Conservation (phyloP, 1,139 yeast species). For the Geotrichum carabidarum region DNA sequence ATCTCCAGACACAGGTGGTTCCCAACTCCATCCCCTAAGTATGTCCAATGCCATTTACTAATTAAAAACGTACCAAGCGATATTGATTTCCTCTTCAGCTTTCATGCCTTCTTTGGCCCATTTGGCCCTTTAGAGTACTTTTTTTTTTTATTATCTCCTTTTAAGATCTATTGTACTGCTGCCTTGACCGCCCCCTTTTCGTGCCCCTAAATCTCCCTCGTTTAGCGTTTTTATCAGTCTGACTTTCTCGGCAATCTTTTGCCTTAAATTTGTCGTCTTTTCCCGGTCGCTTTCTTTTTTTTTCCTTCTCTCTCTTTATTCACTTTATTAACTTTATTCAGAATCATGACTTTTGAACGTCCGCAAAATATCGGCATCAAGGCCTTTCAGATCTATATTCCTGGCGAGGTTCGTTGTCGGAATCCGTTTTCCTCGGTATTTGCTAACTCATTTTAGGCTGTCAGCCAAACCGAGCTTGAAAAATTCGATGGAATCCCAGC, state of each 20-base stretch:
- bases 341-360: constrained; percentile 34
- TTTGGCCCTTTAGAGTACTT: not conserved
- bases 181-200: not conserved
- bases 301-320: not conserved
- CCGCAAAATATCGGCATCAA: constrained; percentile 92
- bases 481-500: constrained; percentile 76
- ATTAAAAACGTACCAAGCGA: no score
- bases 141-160: not conserved
- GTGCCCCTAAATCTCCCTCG: not conserved
- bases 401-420: constrained; percentile 49
- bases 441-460: constrained; percentile 45
- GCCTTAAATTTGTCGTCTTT: not conserved
- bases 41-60: no score
- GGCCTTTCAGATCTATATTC: constrained; percentile 89
- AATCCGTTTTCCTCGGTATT: not conserved
- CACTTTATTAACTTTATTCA: not conserved
- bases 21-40: no score
- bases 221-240: not conserved
- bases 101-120: not conserved
- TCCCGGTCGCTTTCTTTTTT: not conserved
- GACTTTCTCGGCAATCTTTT: not conserved
- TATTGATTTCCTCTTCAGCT: no score
- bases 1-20: no score
- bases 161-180: not conserved
- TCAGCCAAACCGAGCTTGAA: constrained; percentile 85